Conservation (phyloP, 257 asterid genomes). For the Apocynum venetum region DNA sequence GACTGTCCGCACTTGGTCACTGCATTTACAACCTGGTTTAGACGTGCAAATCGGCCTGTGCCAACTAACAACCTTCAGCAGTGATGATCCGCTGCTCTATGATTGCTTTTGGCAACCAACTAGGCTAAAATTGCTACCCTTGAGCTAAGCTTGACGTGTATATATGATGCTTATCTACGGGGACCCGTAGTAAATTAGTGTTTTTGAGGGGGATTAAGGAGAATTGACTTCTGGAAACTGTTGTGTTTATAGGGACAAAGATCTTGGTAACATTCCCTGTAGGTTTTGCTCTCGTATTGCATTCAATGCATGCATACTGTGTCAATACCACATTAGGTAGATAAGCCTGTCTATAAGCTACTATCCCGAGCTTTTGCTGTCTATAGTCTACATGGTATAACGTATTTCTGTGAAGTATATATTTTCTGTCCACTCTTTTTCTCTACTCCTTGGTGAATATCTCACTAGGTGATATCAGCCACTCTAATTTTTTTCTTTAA, state of each 20-base stretch:
- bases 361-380: background rate
- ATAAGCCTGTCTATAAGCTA: background rate
- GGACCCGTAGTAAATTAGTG: background rate
- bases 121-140: background rate
- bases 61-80: slow-evolving; percentile 17
- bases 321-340: background rate
- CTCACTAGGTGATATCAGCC: too few relatives aligned
- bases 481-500: too few relatives aligned
- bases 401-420: background rate
- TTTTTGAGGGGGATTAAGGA: background rate
- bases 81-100: background rate
- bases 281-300: background rate
- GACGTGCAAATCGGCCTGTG: slow-evolving; percentile 63
- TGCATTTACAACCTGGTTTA: slow-evolving; percentile 95
- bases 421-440: background rate
- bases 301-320: background rate
- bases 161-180: background rate
- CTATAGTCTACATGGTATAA: background rate
- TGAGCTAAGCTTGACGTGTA: background rate
- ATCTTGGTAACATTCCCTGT: background rate
- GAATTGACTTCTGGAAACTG: background rate
- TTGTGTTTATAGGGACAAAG: background rate
- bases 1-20: slow-evolving; percentile 83
- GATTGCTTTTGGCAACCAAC: background rate
- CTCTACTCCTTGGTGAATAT: too few relatives aligned